Conservation (phyloP, 2,329 filamentous ascomycete genomes). For the Aspergillus sclerotialis region DNA sequence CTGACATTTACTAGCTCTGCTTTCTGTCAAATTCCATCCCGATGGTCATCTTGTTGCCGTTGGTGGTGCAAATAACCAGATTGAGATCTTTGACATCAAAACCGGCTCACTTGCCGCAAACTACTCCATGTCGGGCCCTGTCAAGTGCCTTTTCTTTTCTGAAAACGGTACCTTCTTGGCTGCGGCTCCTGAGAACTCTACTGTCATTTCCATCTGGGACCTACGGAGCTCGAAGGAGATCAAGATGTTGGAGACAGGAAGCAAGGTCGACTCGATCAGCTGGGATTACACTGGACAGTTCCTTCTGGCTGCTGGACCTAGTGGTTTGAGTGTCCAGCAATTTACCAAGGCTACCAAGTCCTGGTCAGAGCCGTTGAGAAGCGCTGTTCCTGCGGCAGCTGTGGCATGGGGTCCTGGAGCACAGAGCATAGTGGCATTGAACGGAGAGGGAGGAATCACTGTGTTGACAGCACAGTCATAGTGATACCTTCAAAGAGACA, state of each 20-base stretch:
- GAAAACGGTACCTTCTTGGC: constrained; percentile 98
- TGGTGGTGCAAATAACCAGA: constrained; percentile 69
- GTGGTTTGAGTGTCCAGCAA: constrained; percentile 79
- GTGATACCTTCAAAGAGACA: constrained; percentile 16
- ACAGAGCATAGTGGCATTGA: constrained; percentile 67
- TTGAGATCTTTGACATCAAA: constrained; percentile 85
- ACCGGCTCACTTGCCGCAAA: constrained; percentile 68
- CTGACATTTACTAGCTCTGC: constrained; percentile 51
- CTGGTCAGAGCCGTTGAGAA: constrained; percentile 81
- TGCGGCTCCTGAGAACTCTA: constrained; percentile 69
- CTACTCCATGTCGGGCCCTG: constrained; percentile 59
- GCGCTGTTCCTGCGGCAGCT: constrained; percentile 64
- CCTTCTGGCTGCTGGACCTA: constrained; percentile 71
- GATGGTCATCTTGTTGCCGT: constrained; percentile 91
- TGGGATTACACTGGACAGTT: constrained; percentile 98
- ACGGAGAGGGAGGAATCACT: constrained; percentile 66
- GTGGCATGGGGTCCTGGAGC: constrained; percentile 73
- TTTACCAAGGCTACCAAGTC: constrained; percentile 80
- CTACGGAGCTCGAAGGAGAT: constrained; percentile 75
- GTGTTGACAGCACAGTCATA: constrained; percentile 56
- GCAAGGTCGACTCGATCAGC: constrained; percentile 64
- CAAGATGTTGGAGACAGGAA: constrained; percentile 81
- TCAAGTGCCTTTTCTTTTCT: constrained; percentile 76
- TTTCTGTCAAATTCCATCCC: constrained; percentile 80
- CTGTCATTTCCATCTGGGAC: constrained; percentile 80